A percentile compares a stretch with the other conserved stretches of the same genome.
Conservation (phyloP, 805 yeast genomes). For the Lachancea sp. region DNA sequence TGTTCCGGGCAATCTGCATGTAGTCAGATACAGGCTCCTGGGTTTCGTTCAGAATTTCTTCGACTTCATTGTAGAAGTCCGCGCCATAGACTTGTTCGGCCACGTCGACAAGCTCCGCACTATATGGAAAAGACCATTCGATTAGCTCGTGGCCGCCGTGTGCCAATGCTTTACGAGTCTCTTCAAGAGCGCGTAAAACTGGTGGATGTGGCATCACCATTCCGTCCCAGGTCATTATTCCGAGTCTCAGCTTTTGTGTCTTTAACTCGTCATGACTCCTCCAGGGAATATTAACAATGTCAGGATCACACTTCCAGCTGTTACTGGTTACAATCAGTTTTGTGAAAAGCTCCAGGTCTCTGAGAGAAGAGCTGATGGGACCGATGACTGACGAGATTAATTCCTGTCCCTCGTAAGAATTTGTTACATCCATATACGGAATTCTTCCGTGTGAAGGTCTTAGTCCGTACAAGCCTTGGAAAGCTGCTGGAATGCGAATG, state of each 20-base stretch:
- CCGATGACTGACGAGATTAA: conserved; percentile 52
- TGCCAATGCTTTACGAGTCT: conserved; percentile 21
- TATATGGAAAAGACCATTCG: conserved; percentile 36
- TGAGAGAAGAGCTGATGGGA: conserved; percentile 45
- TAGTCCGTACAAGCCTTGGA: conserved; percentile 37
- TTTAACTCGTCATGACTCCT: conserved; percentile 24
- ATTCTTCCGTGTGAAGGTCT: conserved; percentile 20
- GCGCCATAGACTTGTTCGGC: conserved; percentile 29
- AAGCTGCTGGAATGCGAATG: conserved; percentile 55
- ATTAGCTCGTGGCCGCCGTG: conserved; percentile 39
- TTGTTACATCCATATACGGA: conserved; percentile 32
- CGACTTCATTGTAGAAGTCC: conserved; percentile 34
- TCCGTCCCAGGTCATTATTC: conserved; percentile 41
- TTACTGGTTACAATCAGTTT: conserved; percentile 35
- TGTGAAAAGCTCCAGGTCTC: conserved; percentile 46
- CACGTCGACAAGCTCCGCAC: conserved; percentile 21
- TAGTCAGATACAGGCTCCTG: conserved; percentile 33
- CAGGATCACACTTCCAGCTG: conserved; percentile 47
- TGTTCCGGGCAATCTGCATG: conserved; percentile 23
- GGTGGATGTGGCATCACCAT: conserved; percentile 51
- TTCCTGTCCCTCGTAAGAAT: conserved; percentile 44
- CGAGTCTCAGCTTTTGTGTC: conserved; percentile 37
- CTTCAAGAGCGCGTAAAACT: conserved; percentile 39
- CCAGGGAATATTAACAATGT: conserved; percentile 48
- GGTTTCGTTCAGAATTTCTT: conserved; percentile 22